Conservation (phyloP, 495 filamentous ascomycete species). For the Aspergillus heteromorphus region DNA sequence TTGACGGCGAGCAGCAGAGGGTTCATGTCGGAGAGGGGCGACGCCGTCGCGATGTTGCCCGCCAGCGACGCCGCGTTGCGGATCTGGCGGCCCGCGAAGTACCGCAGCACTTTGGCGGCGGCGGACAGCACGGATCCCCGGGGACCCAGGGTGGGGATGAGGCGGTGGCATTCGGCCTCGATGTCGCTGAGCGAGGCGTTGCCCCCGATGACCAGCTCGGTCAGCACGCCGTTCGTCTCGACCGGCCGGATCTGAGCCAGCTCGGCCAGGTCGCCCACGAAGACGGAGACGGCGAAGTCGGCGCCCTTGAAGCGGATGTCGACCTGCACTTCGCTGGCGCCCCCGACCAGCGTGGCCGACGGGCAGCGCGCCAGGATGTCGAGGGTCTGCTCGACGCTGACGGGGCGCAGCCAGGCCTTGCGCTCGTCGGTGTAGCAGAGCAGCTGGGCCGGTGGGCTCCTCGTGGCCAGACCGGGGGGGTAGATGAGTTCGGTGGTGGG, state of each 20-base stretch:
- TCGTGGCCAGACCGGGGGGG: constrained; percentile 73
- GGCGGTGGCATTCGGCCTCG: constrained; percentile 39
- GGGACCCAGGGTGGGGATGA: background rate
- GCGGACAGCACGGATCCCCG: constrained; percentile 50
- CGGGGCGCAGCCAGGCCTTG: constrained; percentile 87
- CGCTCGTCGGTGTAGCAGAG: constrained; percentile 87
- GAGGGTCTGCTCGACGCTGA: constrained; percentile 75
- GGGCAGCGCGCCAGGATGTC: constrained; percentile 82
- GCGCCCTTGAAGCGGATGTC: constrained; percentile 98
- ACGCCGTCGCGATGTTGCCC: constrained; percentile 91
- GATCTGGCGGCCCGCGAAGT: constrained; percentile 95
- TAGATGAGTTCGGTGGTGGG: constrained; percentile 93
- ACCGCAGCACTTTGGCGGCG: constrained; percentile 67
- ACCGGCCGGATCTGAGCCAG: constrained; percentile 73
- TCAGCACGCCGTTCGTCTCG: constrained; percentile 89
- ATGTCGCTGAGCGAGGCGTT: constrained; percentile 63
- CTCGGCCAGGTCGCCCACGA: constrained; percentile 88
- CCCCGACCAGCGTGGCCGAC: constrained; percentile 85
- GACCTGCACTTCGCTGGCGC: constrained; percentile 95
- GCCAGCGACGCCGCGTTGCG: constrained; percentile 94
- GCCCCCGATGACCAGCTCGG: constrained; percentile 62
- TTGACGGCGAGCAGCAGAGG: constrained; percentile 89
- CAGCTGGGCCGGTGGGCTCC: constrained; percentile 70
- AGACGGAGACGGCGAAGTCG: constrained; percentile 87
- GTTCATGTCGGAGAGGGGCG: constrained; percentile 94